Evolutionary conservation across 2,329 filamentous ascomycete genomes (phyloP), one percentile per base, ranked within the genome.

Genomic region (Pleomassaria siparia): DNA sequence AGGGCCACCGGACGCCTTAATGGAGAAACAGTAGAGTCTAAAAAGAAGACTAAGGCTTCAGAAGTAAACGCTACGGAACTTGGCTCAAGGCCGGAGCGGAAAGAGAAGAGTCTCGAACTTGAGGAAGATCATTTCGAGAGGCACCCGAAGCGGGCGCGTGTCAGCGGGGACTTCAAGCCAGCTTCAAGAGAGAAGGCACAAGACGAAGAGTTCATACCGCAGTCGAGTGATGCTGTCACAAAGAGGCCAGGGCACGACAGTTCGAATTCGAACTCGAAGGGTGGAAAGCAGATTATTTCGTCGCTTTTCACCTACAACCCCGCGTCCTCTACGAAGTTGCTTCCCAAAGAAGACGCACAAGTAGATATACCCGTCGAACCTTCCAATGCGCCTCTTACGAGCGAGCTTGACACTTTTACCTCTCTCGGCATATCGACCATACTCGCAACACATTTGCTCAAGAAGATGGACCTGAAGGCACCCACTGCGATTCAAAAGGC

Each of bases 401-500:
- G 88, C 49, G 91, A 92, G 56, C 82, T 90, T 24, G 88, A 88
- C 51, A 95, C 87, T 16, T 99, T 99, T 64, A 89, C 86, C 22
- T 87, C 86, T 0, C 79, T 99, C 24, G 92, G 92, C 6, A 76
- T 99, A 49, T 94, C 91, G 3, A 80, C 86, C 2, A 83, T 84
- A 9, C 77, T 99, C 20, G 91, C 94, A 10, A 81, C 86, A 43
- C 91, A 96, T 70, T 76, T 99, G 21, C 80, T 89, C 5, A 84
- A 84, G 36, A 97, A 96, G 72, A 84, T 99, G 71, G 82, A 87
- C 47, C 81, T 99, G 67, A 94, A 91, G 66, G 88, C 89, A 0
- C 94, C 94, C 5, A 99, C 94, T 0, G 90, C 89, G 0, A 96
- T 99, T 66, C 94, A 99, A 73, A 91, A 91, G 60, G 89, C 89